Evolutionary conservation across 352 stramenopile genomes (phyloP).

Genomic region (Pythium dissimile): DNA sequence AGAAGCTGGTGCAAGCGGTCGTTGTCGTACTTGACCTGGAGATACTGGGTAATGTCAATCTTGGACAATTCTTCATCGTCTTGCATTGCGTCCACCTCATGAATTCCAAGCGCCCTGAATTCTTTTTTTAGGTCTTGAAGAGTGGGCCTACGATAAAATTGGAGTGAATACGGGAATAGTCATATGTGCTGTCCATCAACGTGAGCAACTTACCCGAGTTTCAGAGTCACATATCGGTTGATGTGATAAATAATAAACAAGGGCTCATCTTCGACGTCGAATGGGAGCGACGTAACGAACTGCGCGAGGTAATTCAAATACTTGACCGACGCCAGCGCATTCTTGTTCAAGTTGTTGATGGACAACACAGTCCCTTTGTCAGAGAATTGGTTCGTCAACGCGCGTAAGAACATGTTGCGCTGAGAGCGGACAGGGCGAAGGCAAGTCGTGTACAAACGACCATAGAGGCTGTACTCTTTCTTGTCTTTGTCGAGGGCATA

Average conservation of each 20-base stretch:
- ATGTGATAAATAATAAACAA: constrained; percentile 87
- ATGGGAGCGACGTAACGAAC: constrained; percentile 67
- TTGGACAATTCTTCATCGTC: constrained; percentile 48
- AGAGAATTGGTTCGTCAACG: constrained; percentile 68
- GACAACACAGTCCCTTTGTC: constrained; percentile 47
- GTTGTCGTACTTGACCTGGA: background rate
- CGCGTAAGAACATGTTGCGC: constrained; percentile 58
- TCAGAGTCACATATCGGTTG: constrained; percentile 78
- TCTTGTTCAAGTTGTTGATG: constrained; percentile 15
- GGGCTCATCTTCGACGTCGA: constrained; percentile 78
- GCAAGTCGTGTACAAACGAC: constrained; percentile 64
- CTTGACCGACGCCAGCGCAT: constrained; percentile 34
- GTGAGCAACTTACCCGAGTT: constrained; percentile 52
- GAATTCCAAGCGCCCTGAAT: constrained; percentile 34
- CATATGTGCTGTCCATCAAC: too few species aligned
- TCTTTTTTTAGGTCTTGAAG: constrained; percentile 51
- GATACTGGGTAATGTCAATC: constrained; percentile 36
- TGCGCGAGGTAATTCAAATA: constrained; percentile 78
- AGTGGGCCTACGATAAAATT: constrained; percentile 46
- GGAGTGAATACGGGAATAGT: background rate
- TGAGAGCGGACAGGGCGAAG: constrained; percentile 40
- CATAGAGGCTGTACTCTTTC: constrained; percentile 68
- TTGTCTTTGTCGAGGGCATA: constrained; percentile 64
- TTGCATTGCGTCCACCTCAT: constrained; percentile 34
- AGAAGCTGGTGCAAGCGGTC: constrained; percentile 14